Percentiles rank a stretch among this genome's conserved stretches.
Conservation (phyloP, 768 basidiomycete genomes). For the Hygrophorus russula region DNA sequence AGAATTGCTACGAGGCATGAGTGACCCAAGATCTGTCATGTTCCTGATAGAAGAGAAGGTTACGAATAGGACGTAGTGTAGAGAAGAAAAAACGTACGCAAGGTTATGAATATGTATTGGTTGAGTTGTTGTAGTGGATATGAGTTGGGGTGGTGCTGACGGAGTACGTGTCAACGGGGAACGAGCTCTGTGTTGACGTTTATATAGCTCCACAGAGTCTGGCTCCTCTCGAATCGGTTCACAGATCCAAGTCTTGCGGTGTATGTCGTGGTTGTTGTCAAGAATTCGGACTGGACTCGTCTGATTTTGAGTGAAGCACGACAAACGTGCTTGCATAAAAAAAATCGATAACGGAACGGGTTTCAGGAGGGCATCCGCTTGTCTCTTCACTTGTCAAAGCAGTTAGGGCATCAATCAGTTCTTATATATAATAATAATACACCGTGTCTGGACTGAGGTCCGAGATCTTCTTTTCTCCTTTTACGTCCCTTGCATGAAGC, state of each 20-base stretch:
- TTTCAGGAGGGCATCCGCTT: not conserved
- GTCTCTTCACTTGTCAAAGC: not conserved
- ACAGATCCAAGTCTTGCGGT: slow-evolving; percentile 23
- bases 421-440: too few relatives aligned
- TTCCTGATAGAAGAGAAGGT: slow-evolving; percentile 20
- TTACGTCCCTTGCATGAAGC: too few relatives aligned
- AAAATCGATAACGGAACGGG: not conserved
- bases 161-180: slow-evolving; percentile 29
- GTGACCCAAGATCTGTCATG: slow-evolving; percentile 32
- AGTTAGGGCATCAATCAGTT: not conserved
- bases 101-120: slow-evolving; percentile 46
- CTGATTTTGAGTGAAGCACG: not conserved
- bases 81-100: slow-evolving; percentile 20
- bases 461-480: too few relatives aligned
- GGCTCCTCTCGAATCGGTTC: slow-evolving; percentile 46
- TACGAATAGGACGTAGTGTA: slow-evolving; percentile 9
- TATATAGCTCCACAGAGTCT: slow-evolving; percentile 29
- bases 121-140: slow-evolving; percentile 54
- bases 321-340: slow-evolving; percentile 37
- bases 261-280: slow-evolving; percentile 11
- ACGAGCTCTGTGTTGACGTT: slow-evolving; percentile 56
- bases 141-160: slow-evolving; percentile 48
- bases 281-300: slow-evolving; percentile 5
- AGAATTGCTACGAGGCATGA: slow-evolving; percentile 55
- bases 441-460: too few relatives aligned